Evolutionary conservation across 139 green algal species (phyloP), one percentile per base, ranked within the genome.

Genomic region (Volvox reticuliferus): DNA sequence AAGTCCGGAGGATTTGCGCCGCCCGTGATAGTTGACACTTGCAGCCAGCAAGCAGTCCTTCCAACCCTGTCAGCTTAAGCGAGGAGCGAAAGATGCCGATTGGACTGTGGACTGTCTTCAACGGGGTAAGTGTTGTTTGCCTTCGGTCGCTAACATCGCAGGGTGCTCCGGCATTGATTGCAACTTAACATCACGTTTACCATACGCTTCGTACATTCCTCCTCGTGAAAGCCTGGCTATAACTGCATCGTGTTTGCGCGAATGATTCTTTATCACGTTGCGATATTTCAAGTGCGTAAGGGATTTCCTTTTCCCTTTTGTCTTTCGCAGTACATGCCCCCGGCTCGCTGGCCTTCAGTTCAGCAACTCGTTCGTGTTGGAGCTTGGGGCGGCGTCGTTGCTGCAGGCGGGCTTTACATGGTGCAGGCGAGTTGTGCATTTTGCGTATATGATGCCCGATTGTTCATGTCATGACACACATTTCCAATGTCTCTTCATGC

Each of bases 21-120:
- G 65, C 65, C 65, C 65, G 65, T 5, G 16, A 24, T 2, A 30
- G 12, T 73, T 73, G 65, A 73, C 65, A 30, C 65, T 73, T 73
- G 65, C 65, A 73, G 65, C 21, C 44, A 28, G 21, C 65, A 73
- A 73, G 65, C 65, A 73, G 12, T 28, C 65, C 16, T 73, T 30
- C 6, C 44, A 55, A 55, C 44, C 44, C 44, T 12, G 65, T 73
- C 21, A 73, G 24, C 65, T 73, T 73, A 28, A 73, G 65, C 21
- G 21, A 73, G 24, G 65, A 28, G 24, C 65, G 32, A 84, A 89
- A 32, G 30, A 90, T 90, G 86, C 86, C 86, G 19, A 63, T 90
- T 12, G 86, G 86, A 17, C 28, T 90, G 5, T 90, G 86, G 86
- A 84, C 86, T 32, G 86, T 90, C 2, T 83, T 90, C 21, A 79